Evolutionary conservation across 805 yeast genomes (phyloP).

Genomic region (Yamadazyma olivae): DNA sequence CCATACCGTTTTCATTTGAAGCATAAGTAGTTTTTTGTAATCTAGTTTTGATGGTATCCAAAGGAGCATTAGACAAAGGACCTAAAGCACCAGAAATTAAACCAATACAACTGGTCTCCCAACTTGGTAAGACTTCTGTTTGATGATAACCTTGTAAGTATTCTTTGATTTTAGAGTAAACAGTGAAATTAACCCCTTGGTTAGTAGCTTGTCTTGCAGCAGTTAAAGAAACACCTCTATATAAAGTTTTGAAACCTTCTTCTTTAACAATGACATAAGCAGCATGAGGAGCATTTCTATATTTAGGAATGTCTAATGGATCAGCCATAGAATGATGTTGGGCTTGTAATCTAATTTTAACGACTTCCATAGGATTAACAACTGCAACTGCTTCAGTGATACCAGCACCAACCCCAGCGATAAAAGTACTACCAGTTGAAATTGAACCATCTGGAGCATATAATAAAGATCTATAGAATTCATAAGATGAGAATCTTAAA

Average conservation of each 20-base stretch:
- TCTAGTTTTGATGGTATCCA: slow-evolving; percentile 95
- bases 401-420: slow-evolving; percentile 98
- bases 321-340: slow-evolving; percentile 89
- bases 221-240: slow-evolving; percentile 92
- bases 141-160: slow-evolving; percentile 61
- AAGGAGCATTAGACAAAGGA: slow-evolving; percentile 95
- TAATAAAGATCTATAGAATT: slow-evolving; percentile 72
- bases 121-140: slow-evolving; percentile 68
- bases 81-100: slow-evolving; percentile 95
- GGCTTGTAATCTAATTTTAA: slow-evolving; percentile 93
- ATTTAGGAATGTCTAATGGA: slow-evolving; percentile 77
- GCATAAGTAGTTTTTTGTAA: slow-evolving; percentile 85
- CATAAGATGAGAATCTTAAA: slow-evolving; percentile 91
- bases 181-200: slow-evolving; percentile 98
- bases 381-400: slow-evolving; percentile 91
- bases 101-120: slow-evolving; percentile 93
- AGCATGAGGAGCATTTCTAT: slow-evolving; percentile 91
- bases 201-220: slow-evolving; percentile 98
- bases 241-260: slow-evolving; percentile 85
- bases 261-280: slow-evolving; percentile 78
- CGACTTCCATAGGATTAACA: slow-evolving; percentile 97
- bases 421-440: slow-evolving; percentile 70
- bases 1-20: slow-evolving; percentile 65
- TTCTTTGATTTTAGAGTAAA: slow-evolving; percentile 81
- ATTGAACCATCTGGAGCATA: slow-evolving; percentile 63